phyloP scores from a whole-genome alignment of 257 asterid species.

The Solanum ossicruentum region DNA sequence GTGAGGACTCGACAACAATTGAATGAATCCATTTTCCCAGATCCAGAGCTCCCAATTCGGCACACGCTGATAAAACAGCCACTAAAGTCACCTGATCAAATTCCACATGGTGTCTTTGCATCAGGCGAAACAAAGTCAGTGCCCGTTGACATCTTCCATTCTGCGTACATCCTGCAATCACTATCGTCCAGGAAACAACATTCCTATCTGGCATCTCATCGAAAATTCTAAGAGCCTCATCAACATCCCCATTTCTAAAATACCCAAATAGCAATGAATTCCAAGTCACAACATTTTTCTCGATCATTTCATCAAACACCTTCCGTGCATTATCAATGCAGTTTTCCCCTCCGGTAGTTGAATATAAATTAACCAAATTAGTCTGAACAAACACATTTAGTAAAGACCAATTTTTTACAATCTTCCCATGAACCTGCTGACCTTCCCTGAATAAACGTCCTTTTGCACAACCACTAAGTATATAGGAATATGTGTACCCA shows the following conservation, averaged over 20 bases:
- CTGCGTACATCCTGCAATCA: constrained; percentile 56
- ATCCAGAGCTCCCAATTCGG: constrained; percentile 54
- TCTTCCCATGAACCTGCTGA: constrained; percentile 52
- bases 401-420: constrained; percentile 39
- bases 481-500: constrained; percentile 48
- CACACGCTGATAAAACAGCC: constrained; percentile 60
- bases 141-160: constrained; percentile 60
- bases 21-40: constrained; percentile 64
- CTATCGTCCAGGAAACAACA: constrained; percentile 76
- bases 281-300: constrained; percentile 60
- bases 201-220: constrained; percentile 53
- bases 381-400: constrained; percentile 47
- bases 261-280: constrained; percentile 58
- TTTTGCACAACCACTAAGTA: constrained; percentile 40
- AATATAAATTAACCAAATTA: constrained; percentile 60
- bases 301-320: constrained; percentile 60
- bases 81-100: constrained; percentile 67
- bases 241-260: constrained; percentile 32
- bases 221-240: constrained; percentile 30
- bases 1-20: constrained; percentile 15
- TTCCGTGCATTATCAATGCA: constrained; percentile 25
- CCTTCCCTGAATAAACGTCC: constrained; percentile 47
- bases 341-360: constrained; percentile 9
- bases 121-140: constrained; percentile 28
- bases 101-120: constrained; percentile 28